phyloP scores from a whole-genome alignment of 495 filamentous ascomycete genomes.

The Penicillium taxi region DNA sequence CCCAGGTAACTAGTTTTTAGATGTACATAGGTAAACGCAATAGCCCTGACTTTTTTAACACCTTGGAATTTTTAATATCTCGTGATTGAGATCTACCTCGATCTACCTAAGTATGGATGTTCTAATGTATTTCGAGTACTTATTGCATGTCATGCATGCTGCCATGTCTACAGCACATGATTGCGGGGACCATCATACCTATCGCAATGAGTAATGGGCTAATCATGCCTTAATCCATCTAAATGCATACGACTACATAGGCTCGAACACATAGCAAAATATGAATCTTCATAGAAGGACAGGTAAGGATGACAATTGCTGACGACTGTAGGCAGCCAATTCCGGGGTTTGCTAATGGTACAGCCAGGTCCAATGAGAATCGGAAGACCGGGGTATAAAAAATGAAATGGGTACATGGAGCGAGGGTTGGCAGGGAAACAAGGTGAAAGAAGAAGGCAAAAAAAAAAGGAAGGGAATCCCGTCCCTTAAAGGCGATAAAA shows the following conservation, averaged over 20 bases:
- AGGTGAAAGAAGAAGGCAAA: neutral
- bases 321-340: constrained; percentile 14
- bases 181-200: neutral
- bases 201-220: neutral
- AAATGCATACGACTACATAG: too few species aligned
- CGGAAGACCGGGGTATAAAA: constrained; percentile 31
- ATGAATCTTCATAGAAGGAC: constrained; percentile 5
- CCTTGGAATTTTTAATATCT: too few species aligned
- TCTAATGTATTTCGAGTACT: too few species aligned
- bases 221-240: too few species aligned
- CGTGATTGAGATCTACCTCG: too few species aligned
- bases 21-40: too few species aligned
- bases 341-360: constrained; percentile 26
- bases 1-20: too few species aligned
- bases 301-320: constrained; percentile 11
- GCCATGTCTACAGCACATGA: neutral
- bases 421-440: constrained; percentile 7
- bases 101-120: too few species aligned
- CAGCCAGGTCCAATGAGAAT: constrained; percentile 32
- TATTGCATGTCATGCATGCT: neutral
- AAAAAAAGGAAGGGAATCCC: constrained; percentile 15
- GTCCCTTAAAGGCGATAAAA: constrained; percentile 8
- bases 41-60: too few species aligned
- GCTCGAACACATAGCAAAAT: neutral
- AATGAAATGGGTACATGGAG: constrained; percentile 13